Evolutionary conservation across 306 rosid species (phyloP).

Genomic region (Ceratonia siliqua): DNA sequence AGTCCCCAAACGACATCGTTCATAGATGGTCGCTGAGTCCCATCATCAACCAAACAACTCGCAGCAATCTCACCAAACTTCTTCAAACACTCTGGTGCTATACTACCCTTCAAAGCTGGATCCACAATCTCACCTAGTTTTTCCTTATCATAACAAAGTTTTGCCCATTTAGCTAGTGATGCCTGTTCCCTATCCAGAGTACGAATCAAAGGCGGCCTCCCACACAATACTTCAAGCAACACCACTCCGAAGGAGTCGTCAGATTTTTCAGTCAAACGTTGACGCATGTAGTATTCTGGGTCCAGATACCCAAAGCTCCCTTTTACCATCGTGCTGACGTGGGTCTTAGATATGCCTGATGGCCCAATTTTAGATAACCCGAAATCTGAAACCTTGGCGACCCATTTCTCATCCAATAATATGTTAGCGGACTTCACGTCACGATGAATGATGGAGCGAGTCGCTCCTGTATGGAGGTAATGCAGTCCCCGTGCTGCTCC

Average conservation of each 20-base stretch:
- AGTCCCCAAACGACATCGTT: slow-evolving; percentile 15
- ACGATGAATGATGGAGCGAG: slow-evolving; percentile 45
- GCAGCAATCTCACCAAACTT: slow-evolving; percentile 1
- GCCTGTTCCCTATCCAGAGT: not conserved
- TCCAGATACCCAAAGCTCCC: slow-evolving; percentile 34
- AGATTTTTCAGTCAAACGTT: slow-evolving; percentile 12
- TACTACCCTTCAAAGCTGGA: not conserved
- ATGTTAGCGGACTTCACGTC: slow-evolving; percentile 51
- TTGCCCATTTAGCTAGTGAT: slow-evolving; percentile 19
- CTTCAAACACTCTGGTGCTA: slow-evolving; percentile 10
- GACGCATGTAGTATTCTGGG: slow-evolving; percentile 34
- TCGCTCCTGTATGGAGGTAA: slow-evolving; percentile 42
- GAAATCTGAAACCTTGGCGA: slow-evolving; percentile 52
- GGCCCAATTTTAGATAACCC: slow-evolving; percentile 44
- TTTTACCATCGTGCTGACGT: slow-evolving; percentile 40
- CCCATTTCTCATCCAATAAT: slow-evolving; percentile 45
- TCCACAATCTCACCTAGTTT: not conserved
- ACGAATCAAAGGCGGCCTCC: slow-evolving; percentile 8
- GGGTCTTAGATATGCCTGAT: slow-evolving; percentile 10
- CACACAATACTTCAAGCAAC: not conserved
- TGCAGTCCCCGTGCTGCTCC: slow-evolving; percentile 38
- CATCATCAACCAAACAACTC: slow-evolving; percentile 36
- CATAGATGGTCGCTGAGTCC: slow-evolving; percentile 31
- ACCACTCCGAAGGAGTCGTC: slow-evolving; percentile 35
- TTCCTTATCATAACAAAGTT: not conserved